Conservation (phyloP, 2,329 filamentous ascomycete genomes). For the Leptographium lundbergii region DNA sequence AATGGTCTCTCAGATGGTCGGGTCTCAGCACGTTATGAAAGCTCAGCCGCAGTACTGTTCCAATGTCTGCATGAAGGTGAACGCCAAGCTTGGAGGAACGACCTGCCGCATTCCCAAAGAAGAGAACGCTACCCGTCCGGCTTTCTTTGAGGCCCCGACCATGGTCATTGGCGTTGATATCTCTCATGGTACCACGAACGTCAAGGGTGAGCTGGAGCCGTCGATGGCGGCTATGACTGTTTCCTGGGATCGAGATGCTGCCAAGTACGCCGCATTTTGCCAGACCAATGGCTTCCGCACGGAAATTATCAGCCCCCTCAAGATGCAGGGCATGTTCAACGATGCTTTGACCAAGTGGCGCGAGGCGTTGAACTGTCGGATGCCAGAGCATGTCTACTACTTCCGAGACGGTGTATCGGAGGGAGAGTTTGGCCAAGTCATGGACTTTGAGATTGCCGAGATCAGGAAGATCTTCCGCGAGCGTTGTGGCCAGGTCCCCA, state of each 20-base stretch:
- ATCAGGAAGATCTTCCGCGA: slow-evolving; percentile 49
- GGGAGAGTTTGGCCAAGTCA: slow-evolving; percentile 68
- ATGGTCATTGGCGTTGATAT: slow-evolving; percentile 89
- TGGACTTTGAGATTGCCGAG: slow-evolving; percentile 62
- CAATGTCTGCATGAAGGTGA: slow-evolving; percentile 94
- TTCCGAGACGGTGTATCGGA: slow-evolving; percentile 89
- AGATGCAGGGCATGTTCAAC: slow-evolving; percentile 53
- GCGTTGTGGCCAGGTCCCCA: slow-evolving; percentile 27
- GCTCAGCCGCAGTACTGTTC: slow-evolving; percentile 74
- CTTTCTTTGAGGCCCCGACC: slow-evolving; percentile 42
- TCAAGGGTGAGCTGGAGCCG: slow-evolving; percentile 41
- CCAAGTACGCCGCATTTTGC: slow-evolving; percentile 65
- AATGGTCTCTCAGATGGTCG: slow-evolving; percentile 74
- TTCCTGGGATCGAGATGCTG: slow-evolving; percentile 57
- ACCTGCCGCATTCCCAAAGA: slow-evolving; percentile 40
- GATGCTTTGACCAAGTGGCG: slow-evolving; percentile 56
- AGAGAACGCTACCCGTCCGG: slow-evolving; percentile 13
- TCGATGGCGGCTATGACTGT: slow-evolving; percentile 85
- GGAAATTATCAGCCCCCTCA: slow-evolving; percentile 62
- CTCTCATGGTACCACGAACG: slow-evolving; percentile 58
- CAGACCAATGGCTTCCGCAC: slow-evolving; percentile 73
- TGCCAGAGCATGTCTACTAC: slow-evolving; percentile 75
- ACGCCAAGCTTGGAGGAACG: slow-evolving; percentile 81
- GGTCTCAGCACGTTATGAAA: slow-evolving; percentile 54
- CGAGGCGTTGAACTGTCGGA: slow-evolving; percentile 28